Evolutionary conservation across 1,139 yeast genomes (phyloP), one percentile per base, ranked within the genome.

Genomic region (Schizosaccharomyces versatilis): DNA sequence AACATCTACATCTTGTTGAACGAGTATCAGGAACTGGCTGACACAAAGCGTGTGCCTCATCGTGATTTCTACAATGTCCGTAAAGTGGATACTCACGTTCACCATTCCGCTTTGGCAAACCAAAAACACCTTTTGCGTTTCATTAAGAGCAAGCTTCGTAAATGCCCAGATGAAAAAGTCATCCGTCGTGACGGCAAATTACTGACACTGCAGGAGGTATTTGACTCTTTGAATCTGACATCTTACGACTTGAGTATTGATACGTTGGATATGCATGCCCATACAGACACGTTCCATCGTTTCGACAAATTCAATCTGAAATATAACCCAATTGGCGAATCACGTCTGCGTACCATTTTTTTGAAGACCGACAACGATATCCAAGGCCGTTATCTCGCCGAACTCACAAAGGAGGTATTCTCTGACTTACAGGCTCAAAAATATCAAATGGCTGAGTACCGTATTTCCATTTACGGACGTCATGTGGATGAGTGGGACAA

Each of bases 41-140:
- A 84, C 60, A 81, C 94, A 60, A 82, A 80, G 62, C 63, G 76
- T 58, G 80, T 84, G 60, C 96, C 96, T 2, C 99, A 90, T 67
- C 79, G 98, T 67, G 99, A 93, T 68, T 93, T 93, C 64, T 93
- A 93, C 70, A 93, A 93, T 65, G 98, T 93, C 53, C 79, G 98
- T 72, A 93, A 93, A 67, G 99, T 93, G 51, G 99, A 93, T 65
- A 93, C 98, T 12, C 99, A 93, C 73, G 95, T 93, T 64, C 99
- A 93, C 67, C 98, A 93, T 67, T 84, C 95, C 12, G 99, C 99
- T 7, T 88, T 96, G 67, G 90, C 90, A 98, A 93, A 93, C 65
- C 98, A 93, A 68, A 93, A 93, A 68, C 98, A 93, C 69, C 72
- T 93, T 64, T 72, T 93, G 61, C 80, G 98, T 63, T 93, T 84